These are phyloP conservation scores for Diaporthe longicolla DNA, from an alignment of 2,329 filamentous ascomycete genomes.

Conservation along the genomic window DNA sequence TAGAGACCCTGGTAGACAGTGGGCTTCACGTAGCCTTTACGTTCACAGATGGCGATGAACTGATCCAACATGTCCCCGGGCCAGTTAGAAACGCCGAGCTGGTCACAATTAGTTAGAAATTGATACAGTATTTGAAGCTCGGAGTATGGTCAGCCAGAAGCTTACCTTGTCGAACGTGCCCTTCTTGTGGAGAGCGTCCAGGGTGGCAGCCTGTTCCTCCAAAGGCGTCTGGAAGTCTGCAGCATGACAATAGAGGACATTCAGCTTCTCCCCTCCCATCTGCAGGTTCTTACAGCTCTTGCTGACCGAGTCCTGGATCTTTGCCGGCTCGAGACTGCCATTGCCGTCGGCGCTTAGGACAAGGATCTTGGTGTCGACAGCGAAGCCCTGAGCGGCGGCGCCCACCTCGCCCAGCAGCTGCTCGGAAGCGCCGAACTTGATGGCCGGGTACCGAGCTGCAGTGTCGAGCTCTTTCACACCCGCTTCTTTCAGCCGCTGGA, in stretches of 20 bases:
- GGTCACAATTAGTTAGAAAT: not conserved
- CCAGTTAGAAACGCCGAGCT: slow-evolving; percentile 31
- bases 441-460: slow-evolving; percentile 40
- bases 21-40: slow-evolving; percentile 40
- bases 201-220: slow-evolving; percentile 34
- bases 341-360: slow-evolving; percentile 12
- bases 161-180: slow-evolving; percentile 22
- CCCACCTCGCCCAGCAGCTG: slow-evolving; percentile 37
- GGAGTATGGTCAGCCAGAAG: not conserved
- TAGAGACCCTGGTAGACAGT: slow-evolving; percentile 43
- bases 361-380: slow-evolving; percentile 43
- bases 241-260: slow-evolving; percentile 38
- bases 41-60: slow-evolving; percentile 42
- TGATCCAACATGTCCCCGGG: slow-evolving; percentile 12
- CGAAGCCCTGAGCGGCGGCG: slow-evolving; percentile 38
- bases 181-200: slow-evolving; percentile 37
- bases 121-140: not conserved
- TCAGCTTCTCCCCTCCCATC: slow-evolving; percentile 24
- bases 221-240: slow-evolving; percentile 36
- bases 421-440: slow-evolving; percentile 40
- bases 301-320: slow-evolving; percentile 37
- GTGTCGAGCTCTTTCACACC: slow-evolving; percentile 6
- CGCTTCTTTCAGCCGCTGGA: not conserved
- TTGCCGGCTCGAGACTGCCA: slow-evolving; percentile 36
- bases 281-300: slow-evolving; percentile 37